These are phyloP conservation scores for Metschnikowia aberdeeniae DNA, from an alignment of 805 yeast genomes.

Conservation along the genomic window DNA sequence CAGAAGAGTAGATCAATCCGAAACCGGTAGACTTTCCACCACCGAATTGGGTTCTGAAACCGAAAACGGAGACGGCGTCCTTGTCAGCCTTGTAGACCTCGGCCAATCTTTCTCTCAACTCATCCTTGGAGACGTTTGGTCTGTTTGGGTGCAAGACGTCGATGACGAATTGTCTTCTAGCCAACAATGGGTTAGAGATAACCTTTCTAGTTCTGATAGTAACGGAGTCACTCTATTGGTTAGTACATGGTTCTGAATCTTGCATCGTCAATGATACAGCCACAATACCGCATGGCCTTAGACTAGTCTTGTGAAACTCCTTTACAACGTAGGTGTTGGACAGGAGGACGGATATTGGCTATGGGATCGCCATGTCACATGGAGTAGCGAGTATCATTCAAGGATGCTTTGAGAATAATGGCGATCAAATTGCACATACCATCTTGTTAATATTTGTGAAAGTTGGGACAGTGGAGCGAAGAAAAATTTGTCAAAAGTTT, in stretches of 20 bases:
- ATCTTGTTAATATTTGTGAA: constrained; percentile 20
- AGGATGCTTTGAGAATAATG: background rate
- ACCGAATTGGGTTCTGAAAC: constrained; percentile 99
- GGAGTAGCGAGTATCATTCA: background rate
- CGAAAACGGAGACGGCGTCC: constrained; percentile 95
- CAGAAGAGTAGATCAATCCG: constrained; percentile 97
- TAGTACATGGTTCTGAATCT: constrained; percentile 15
- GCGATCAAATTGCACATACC: constrained; percentile 15
- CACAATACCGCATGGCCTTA: no score
- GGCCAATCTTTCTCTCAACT: constrained; percentile 92
- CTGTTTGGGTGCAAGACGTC: constrained; percentile 99
- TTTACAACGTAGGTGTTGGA: no score
- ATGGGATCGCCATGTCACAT: background rate
- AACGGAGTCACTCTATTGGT: constrained; percentile 90
- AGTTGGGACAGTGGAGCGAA: constrained; percentile 17
- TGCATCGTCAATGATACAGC: no score
- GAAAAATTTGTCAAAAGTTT: constrained; percentile 19
- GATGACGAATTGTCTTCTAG: constrained; percentile 99
- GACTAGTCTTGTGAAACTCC: no score
- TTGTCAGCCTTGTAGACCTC: constrained; percentile 86
- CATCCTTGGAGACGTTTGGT: constrained; percentile 99
- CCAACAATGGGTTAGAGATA: constrained; percentile 97
- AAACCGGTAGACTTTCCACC: constrained; percentile 99
- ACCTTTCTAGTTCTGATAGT: constrained; percentile 99
- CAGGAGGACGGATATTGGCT: no score